phyloP scores from a whole-genome alignment of 345 rosid genomes.

The Boechera divaricarpa region DNA sequence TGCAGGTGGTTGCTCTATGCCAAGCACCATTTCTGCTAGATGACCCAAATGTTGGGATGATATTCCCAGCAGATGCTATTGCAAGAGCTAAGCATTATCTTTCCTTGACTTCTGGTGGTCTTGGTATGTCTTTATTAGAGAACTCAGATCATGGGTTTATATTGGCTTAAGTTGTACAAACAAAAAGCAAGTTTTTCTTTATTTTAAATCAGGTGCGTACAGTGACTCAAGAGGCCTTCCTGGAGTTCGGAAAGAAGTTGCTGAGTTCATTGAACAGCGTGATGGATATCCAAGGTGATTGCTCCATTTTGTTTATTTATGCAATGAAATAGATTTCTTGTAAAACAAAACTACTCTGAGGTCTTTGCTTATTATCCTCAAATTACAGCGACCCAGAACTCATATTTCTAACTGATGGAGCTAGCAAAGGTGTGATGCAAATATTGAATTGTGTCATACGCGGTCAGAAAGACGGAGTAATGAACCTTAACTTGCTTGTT shows the following conservation, averaged over 20 bases:
- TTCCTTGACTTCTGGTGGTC: slow-evolving; percentile 78
- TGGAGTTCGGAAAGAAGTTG: slow-evolving; percentile 85
- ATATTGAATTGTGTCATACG: slow-evolving; percentile 79
- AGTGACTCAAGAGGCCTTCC: slow-evolving; percentile 95
- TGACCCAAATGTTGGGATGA: slow-evolving; percentile 78
- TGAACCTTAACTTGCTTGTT: slow-evolving; percentile 4
- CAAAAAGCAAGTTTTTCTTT: background rate
- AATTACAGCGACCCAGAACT: slow-evolving; percentile 88
- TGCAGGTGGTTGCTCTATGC: slow-evolving; percentile 92
- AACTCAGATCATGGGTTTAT: background rate
- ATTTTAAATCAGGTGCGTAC: slow-evolving; percentile 73
- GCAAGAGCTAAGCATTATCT: slow-evolving; percentile 94
- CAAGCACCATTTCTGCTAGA: slow-evolving; percentile 96
- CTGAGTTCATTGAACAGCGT: slow-evolving; percentile 86
- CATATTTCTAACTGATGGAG: slow-evolving; percentile 92
- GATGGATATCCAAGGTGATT: slow-evolving; percentile 96
- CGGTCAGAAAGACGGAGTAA: slow-evolving; percentile 83
- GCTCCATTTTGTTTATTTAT: slow-evolving; percentile 4
- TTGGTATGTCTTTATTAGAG: slow-evolving; percentile 57
- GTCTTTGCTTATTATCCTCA: slow-evolving; percentile 37
- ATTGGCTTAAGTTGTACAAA: background rate
- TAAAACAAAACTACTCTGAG: slow-evolving; percentile 22
- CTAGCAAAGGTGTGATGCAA: slow-evolving; percentile 98
- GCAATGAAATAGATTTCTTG: background rate
- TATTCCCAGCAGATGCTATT: slow-evolving; percentile 92